These are phyloP conservation scores for Eucommia ulmoides DNA, from an alignment of 257 asterid species.

Conservation along the genomic window DNA sequence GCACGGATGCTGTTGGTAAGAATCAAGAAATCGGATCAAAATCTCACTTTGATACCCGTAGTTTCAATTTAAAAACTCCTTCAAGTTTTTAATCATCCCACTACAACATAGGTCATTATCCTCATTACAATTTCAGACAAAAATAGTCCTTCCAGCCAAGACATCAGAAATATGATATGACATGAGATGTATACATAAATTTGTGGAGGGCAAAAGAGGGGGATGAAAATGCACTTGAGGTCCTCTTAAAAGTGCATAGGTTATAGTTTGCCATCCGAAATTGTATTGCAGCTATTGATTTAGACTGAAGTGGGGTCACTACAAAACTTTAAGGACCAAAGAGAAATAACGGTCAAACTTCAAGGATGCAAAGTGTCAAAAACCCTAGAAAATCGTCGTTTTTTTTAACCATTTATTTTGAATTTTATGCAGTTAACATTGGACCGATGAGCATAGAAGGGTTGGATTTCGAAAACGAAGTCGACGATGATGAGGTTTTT, in stretches of 20 bases:
- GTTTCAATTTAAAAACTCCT: slow-evolving; percentile 2
- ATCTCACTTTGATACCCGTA: too few species aligned
- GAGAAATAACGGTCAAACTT: neutral
- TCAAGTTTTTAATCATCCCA: slow-evolving; percentile 4
- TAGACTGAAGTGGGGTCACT: neutral
- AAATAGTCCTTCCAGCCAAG: neutral
- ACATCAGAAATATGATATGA: neutral
- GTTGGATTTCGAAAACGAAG: slow-evolving; percentile 27
- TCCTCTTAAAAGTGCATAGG: too few species aligned
- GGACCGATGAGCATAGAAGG: slow-evolving; percentile 78
- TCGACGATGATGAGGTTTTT: neutral
- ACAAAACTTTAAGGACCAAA: neutral
- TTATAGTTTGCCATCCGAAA: too few species aligned
- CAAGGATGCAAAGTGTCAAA: neutral
- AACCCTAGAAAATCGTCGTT: too few species aligned
- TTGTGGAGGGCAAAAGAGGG: too few species aligned
- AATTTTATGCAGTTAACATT: slow-evolving; percentile 73
- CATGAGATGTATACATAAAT: neutral
- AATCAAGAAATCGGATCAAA: too few species aligned
- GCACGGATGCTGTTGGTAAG: slow-evolving; percentile 90
- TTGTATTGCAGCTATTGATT: neutral
- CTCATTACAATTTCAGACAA: neutral
- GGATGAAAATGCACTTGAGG: too few species aligned
- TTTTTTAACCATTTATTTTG: too few species aligned
- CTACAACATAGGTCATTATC: neutral